phyloP scores from a whole-genome alignment of 2,329 filamentous ascomycete genomes.

The Cryoendolithus antarcticus region DNA sequence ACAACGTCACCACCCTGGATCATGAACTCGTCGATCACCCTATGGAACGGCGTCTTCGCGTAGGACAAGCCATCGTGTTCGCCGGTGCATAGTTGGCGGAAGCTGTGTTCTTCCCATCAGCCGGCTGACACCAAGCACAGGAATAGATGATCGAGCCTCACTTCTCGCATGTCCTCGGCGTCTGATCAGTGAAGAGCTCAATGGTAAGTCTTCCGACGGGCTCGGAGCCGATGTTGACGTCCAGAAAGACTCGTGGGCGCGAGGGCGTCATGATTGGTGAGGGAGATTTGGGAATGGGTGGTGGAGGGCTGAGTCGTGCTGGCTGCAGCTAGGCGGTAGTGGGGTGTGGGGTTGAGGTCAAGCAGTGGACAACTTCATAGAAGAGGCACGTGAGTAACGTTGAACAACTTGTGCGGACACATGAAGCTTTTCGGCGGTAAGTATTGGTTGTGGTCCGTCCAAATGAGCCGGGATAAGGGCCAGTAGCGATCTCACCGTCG shows the following conservation, averaged over 20 bases:
- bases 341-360: too few relatives aligned
- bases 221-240: constrained; percentile 28
- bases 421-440: too few relatives aligned
- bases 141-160: constrained; percentile 13
- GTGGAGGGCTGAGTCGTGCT: too few relatives aligned
- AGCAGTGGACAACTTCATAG: too few relatives aligned
- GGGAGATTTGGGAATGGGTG: too few relatives aligned
- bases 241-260: constrained; percentile 30
- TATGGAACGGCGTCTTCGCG: constrained; percentile 26
- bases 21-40: constrained; percentile 34
- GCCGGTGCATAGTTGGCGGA: constrained; percentile 32
- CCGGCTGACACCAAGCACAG: constrained; percentile 1
- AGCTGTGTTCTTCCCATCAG: constrained; percentile 21
- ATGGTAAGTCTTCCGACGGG: constrained; percentile 31
- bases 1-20: constrained; percentile 32
- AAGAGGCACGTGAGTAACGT: too few relatives aligned
- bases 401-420: too few relatives aligned
- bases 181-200: constrained; percentile 34
- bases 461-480: too few relatives aligned
- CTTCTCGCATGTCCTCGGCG: constrained; percentile 36
- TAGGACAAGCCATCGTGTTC: constrained; percentile 26
- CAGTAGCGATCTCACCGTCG: too few relatives aligned
- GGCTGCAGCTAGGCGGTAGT: too few relatives aligned
- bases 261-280: constrained; percentile 1
- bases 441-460: too few relatives aligned